These are phyloP conservation scores for Akanthomyces dipterigenus DNA, from an alignment of 2,329 filamentous ascomycete genomes.

Conservation along the genomic window DNA sequence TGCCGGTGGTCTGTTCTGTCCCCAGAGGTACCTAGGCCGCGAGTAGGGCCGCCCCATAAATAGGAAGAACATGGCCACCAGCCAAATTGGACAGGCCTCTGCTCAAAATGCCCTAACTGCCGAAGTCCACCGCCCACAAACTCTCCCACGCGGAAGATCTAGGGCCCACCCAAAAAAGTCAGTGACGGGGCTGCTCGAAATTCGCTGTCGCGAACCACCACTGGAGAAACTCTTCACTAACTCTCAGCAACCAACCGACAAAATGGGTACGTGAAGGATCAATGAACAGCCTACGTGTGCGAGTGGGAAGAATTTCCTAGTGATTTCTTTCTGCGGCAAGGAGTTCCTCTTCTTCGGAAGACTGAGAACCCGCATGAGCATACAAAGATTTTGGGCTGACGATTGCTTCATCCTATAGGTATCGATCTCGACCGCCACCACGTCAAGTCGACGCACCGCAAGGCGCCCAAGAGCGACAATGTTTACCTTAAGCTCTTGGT, in stretches of 20 bases:
- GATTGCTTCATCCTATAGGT: constrained; percentile 49
- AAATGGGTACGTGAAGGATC: constrained; percentile 54
- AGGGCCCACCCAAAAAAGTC: constrained; percentile 16
- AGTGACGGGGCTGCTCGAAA: constrained; percentile 12
- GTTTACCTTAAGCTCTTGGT: constrained; percentile 95
- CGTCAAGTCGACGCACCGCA: constrained; percentile 71
- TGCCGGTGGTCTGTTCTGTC: too few relatives aligned
- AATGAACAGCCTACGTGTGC: constrained; percentile 39
- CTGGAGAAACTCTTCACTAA: constrained; percentile 11
- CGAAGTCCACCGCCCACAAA: constrained; percentile 32
- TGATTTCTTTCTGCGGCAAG: constrained; percentile 12
- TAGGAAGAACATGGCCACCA: neutral
- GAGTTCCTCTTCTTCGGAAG: constrained; percentile 17
- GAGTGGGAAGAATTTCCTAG: constrained; percentile 34
- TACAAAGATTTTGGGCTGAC: constrained; percentile 59
- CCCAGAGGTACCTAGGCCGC: too few relatives aligned
- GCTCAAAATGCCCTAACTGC: constrained; percentile 39
- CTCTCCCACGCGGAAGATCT: constrained; percentile 11
- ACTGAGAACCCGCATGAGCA: constrained; percentile 46
- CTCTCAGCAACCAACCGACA: constrained; percentile 36
- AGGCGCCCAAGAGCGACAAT: constrained; percentile 97
- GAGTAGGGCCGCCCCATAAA: neutral
- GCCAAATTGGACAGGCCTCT: neutral
- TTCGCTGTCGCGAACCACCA: constrained; percentile 33
- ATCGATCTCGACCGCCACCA: constrained; percentile 67